Evolutionary conservation across 257 asterid species (phyloP).

Genomic region (Primulina eburnea): DNA sequence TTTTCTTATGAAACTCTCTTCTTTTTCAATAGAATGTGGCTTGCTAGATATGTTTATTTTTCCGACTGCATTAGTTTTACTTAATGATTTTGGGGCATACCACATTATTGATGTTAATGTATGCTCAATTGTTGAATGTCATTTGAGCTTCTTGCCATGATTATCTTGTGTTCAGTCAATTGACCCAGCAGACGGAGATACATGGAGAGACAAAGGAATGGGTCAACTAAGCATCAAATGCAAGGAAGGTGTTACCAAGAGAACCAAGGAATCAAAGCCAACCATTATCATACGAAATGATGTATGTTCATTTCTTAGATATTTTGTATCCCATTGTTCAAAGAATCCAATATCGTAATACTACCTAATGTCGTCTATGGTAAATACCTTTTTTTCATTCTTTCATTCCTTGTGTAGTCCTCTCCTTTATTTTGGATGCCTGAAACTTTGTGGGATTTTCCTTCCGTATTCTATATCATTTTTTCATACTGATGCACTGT

Average conservation of each 20-base stretch:
- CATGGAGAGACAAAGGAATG: conserved; percentile 91
- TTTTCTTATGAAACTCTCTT: conserved; percentile 3
- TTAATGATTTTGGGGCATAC: not conserved
- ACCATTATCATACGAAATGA: conserved; percentile 84
- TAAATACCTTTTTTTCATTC: not conserved
- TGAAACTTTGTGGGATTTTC: conserved; percentile 2
- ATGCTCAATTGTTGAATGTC: not conserved
- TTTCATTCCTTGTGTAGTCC: not conserved
- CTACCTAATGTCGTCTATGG: not conserved
- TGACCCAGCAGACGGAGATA: conserved; percentile 74
- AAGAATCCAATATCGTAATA: not conserved
- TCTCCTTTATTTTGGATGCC: not conserved
- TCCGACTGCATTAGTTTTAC: conserved; percentile 9
- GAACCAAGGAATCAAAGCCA: conserved; percentile 88
- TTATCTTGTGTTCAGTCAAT: conserved; percentile 52
- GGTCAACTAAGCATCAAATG: conserved; percentile 89
- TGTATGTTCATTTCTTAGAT: conserved; percentile 47
- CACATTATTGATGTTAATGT: not conserved
- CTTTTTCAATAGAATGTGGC: not conserved
- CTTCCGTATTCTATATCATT: not conserved
- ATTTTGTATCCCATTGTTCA: conserved; percentile 9
- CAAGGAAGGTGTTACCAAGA: conserved; percentile 79
- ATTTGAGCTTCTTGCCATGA: conserved; percentile 8
- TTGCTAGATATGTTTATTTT: conserved; percentile 9
- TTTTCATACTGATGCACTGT: not conserved